Evolutionary conservation across 495 filamentous ascomycete species (phyloP).

Genomic region (Rusavskia elegans): DNA sequence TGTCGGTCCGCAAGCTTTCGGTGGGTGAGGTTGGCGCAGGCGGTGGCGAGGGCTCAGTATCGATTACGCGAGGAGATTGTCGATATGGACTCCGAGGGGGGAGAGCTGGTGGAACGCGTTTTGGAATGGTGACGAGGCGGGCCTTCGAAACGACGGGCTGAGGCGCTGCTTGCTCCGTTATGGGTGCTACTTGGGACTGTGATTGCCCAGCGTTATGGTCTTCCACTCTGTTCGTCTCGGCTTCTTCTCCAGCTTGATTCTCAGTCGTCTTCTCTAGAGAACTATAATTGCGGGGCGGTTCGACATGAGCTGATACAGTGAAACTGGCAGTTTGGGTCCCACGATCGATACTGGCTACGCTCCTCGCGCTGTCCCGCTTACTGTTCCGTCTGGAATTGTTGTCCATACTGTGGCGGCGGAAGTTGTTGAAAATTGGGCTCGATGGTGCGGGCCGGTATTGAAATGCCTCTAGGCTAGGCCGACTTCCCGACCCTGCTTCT

Average conservation of each 20-base stretch:
- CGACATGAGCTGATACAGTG: conserved; percentile 28
- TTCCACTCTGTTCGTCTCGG: neutral
- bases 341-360: conserved; percentile 38
- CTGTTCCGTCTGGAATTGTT: conserved; percentile 33
- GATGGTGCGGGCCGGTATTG: conserved; percentile 61
- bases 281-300: conserved; percentile 17
- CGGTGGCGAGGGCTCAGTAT: conserved; percentile 5
- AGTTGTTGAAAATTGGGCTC: conserved; percentile 59
- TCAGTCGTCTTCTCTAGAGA: conserved; percentile 21
- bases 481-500: conserved; percentile 57
- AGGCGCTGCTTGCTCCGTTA: conserved; percentile 11
- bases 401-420: conserved; percentile 45
- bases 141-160: conserved; percentile 41
- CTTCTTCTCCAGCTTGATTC: conserved; percentile 17
- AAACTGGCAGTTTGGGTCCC: conserved; percentile 44
- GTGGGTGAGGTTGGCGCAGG: conserved; percentile 7
- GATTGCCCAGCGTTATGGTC: conserved; percentile 10
- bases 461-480: conserved; percentile 59
- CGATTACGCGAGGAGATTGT: neutral
- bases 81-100: conserved; percentile 45
- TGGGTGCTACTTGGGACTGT: conserved; percentile 8
- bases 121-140: conserved; percentile 55
- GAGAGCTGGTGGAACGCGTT: conserved; percentile 48
- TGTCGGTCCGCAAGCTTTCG: conserved; percentile 8
- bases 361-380: conserved; percentile 48